These are phyloP conservation scores for Quercus gilva DNA, from an alignment of 306 rosid genomes.

Conservation along the genomic window DNA sequence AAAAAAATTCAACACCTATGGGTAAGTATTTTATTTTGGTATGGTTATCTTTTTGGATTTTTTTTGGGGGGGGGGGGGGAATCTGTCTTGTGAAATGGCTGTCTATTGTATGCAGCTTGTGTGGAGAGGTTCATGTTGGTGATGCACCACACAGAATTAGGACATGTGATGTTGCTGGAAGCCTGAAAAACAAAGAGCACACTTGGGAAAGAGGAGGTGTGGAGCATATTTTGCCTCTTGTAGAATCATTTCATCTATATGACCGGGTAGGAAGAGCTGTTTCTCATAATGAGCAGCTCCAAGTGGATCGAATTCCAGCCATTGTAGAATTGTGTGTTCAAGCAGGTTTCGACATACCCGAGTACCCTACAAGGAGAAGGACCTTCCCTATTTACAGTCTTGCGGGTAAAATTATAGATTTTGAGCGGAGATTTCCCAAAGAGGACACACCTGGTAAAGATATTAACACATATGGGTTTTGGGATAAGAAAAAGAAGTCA, in stretches of 20 bases:
- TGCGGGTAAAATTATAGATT: slow-evolving; percentile 62
- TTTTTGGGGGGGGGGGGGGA: not conserved
- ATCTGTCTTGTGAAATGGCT: slow-evolving; percentile 10
- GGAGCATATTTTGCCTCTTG: slow-evolving; percentile 49
- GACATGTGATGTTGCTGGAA: slow-evolving; percentile 63
- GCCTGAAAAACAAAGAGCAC: slow-evolving; percentile 62
- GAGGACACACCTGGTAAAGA: slow-evolving; percentile 37
- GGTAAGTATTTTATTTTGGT: not conserved
- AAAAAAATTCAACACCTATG: not conserved
- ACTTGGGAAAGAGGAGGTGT: slow-evolving; percentile 58
- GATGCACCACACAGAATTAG: slow-evolving; percentile 64
- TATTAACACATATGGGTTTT: slow-evolving; percentile 49
- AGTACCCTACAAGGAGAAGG: slow-evolving; percentile 69
- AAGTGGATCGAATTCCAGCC: slow-evolving; percentile 67
- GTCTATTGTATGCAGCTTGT: slow-evolving; percentile 37
- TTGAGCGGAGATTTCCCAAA: slow-evolving; percentile 61
- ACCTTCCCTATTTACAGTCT: slow-evolving; percentile 55
- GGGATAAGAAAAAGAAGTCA: slow-evolving; percentile 34
- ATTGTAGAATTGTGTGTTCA: slow-evolving; percentile 67
- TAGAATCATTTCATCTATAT: slow-evolving; percentile 67
- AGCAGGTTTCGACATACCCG: slow-evolving; percentile 65
- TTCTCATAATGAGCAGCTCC: slow-evolving; percentile 61
- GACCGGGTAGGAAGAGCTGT: slow-evolving; percentile 70
- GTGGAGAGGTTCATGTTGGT: slow-evolving; percentile 71
- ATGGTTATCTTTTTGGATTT: not conserved